phyloP scores from a whole-genome alignment of 2,329 filamentous ascomycete species.

The Diplodia mutila region DNA sequence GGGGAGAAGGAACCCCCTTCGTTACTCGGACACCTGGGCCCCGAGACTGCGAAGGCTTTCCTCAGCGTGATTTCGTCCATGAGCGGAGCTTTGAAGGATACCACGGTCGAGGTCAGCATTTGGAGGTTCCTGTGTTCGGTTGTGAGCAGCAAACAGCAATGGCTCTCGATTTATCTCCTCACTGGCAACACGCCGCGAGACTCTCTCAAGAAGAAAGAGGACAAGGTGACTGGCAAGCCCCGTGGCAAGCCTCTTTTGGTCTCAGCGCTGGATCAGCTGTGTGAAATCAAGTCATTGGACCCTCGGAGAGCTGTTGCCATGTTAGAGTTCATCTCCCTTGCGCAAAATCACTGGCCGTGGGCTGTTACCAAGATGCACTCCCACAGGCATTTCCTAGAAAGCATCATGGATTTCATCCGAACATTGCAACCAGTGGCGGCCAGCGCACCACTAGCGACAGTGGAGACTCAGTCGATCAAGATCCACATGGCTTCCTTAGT shows the following conservation, averaged over 20 bases:
- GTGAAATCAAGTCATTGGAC: conserved; percentile 66
- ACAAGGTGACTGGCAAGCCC: conserved; percentile 40
- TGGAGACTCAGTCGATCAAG: conserved; percentile 41
- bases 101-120: conserved; percentile 66
- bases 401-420: conserved; percentile 71
- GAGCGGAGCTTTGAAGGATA: conserved; percentile 72
- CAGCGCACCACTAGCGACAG: conserved; percentile 46
- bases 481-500: conserved; percentile 73
- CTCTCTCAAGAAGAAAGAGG: conserved; percentile 58
- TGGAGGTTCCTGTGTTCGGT: conserved; percentile 89
- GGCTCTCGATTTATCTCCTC: conserved; percentile 91
- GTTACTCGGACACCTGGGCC: conserved; percentile 84
- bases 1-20: conserved; percentile 76
- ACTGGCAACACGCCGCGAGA: conserved; percentile 85
- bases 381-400: conserved; percentile 72
- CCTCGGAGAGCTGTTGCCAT: conserved; percentile 71
- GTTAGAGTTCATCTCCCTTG: conserved; percentile 82
- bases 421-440: conserved; percentile 60
- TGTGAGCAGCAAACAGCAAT: conserved; percentile 88
- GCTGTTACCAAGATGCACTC: conserved; percentile 79
- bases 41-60: conserved; percentile 82
- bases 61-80: conserved; percentile 76
- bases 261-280: conserved; percentile 72
- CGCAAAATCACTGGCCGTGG: conserved; percentile 96
- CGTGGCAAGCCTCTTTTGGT: conserved; percentile 70